These are phyloP conservation scores for Jaapia argillacea DNA, from an alignment of 768 basidiomycete species.

Conservation along the genomic window DNA sequence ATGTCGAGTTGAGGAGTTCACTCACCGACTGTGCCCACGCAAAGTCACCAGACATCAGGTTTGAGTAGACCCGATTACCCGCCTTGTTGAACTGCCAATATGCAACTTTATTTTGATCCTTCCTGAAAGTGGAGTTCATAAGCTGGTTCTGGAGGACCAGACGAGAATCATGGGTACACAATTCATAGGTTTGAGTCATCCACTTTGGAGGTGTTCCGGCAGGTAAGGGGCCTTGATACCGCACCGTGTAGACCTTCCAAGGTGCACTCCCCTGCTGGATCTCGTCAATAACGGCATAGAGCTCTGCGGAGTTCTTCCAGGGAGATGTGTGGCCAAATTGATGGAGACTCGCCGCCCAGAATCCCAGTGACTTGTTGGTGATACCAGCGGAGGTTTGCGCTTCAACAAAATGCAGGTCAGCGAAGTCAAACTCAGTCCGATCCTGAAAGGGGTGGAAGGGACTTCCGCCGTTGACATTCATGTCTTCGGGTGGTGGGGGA, in stretches of 20 bases:
- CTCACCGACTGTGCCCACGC: not conserved
- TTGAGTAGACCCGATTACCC: not conserved
- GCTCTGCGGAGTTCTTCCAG: not conserved
- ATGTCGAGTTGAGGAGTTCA: no score
- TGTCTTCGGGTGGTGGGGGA: no score
- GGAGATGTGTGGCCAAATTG: not conserved
- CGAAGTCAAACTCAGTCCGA: not conserved
- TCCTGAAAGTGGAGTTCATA: not conserved
- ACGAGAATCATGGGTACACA: not conserved
- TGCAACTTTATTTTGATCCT: not conserved
- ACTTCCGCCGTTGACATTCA: no score
- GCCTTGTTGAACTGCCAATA: not conserved
- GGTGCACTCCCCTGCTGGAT: not conserved
- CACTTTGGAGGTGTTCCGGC: not conserved
- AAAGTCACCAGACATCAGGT: slow-evolving; percentile 2
- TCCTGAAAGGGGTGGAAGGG: not conserved
- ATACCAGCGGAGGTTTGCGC: not conserved
- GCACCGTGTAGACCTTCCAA: not conserved
- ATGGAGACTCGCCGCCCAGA: not conserved
- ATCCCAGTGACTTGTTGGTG: not conserved
- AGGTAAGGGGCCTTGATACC: not conserved
- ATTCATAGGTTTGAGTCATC: not conserved
- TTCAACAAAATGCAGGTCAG: not conserved
- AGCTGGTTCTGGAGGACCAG: not conserved
- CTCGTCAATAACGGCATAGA: not conserved